Evolutionary conservation across 2,329 filamentous ascomycete genomes (phyloP).

Genomic region (Epichloe sp.): DNA sequence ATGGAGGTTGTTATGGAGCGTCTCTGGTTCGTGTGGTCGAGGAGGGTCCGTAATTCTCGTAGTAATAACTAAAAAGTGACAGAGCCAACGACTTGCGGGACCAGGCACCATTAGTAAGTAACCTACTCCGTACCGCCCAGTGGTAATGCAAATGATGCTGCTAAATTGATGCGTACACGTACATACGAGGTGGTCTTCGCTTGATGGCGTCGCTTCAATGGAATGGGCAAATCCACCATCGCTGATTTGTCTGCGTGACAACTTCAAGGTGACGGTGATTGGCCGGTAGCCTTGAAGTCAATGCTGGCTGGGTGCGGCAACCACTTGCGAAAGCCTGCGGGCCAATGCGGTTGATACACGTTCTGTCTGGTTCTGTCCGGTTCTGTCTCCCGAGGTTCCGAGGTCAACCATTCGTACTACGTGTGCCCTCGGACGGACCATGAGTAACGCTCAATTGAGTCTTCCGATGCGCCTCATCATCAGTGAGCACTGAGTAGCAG

Average conservation of each 20-base stretch:
- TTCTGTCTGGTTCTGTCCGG: no score
- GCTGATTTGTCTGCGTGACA: not conserved
- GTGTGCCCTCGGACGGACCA: no score
- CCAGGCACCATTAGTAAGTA: not conserved
- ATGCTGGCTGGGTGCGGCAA: not conserved
- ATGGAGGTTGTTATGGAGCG: conserved; percentile 3
- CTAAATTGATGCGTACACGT: no score
- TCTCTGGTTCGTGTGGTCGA: not conserved
- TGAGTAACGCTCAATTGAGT: no score
- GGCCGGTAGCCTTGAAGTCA: not conserved
- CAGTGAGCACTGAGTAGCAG: no score
- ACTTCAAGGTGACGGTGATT: not conserved
- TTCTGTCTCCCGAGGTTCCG: no score
- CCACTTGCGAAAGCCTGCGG: not conserved
- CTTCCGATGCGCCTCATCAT: not conserved
- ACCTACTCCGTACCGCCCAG: not conserved
- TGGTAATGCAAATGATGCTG: not conserved
- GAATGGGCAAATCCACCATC: not conserved
- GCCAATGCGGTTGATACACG: not conserved
- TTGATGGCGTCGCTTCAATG: not conserved
- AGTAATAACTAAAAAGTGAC: not conserved
- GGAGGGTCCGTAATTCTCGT: not conserved
- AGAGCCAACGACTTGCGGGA: not conserved
- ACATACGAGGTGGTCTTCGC: not conserved
- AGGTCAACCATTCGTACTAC: no score